These are phyloP conservation scores for Amylocarpus encephaloides DNA, from an alignment of 2,329 filamentous ascomycete species.

Conservation along the genomic window DNA sequence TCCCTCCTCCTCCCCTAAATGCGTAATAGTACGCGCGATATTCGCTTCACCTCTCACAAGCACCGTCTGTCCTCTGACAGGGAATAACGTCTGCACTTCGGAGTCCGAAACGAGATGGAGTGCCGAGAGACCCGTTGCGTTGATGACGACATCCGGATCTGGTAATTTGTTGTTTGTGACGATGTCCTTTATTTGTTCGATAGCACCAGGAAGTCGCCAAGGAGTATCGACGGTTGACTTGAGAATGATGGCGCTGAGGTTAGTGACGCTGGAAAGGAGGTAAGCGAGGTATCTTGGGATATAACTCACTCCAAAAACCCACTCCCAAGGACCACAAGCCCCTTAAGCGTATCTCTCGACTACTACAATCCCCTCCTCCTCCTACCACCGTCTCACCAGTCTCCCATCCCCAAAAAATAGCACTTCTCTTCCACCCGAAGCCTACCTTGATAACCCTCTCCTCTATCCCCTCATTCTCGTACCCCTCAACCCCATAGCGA, in stretches of 20 bases:
- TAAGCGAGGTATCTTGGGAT: conserved; percentile 12
- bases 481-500: background rate
- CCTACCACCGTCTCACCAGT: background rate
- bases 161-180: conserved; percentile 2
- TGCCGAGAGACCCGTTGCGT: conserved; percentile 39
- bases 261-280: conserved; percentile 25
- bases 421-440: conserved; percentile 13
- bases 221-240: conserved; percentile 1
- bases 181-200: conserved; percentile 6
- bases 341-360: background rate
- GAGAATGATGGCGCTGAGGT: conserved; percentile 8
- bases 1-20: conserved; percentile 22
- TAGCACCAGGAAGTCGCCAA: conserved; percentile 8
- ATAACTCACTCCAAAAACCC: conserved; percentile 14
- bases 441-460: conserved; percentile 16
- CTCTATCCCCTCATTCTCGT: conserved; percentile 13
- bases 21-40: conserved; percentile 24
- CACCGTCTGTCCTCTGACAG: conserved; percentile 41
- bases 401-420: conserved; percentile 5
- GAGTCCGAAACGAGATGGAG: conserved; percentile 32
- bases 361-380: background rate
- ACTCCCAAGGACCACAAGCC: background rate
- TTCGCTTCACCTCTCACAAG: conserved; percentile 38
- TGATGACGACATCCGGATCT: conserved; percentile 31
- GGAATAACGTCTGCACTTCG: conserved; percentile 30